Evolutionary conservation across 129 eudicot genomes (phyloP), one percentile per base, ranked within the genome.

Genomic region (Centaurea solstitialis): DNA sequence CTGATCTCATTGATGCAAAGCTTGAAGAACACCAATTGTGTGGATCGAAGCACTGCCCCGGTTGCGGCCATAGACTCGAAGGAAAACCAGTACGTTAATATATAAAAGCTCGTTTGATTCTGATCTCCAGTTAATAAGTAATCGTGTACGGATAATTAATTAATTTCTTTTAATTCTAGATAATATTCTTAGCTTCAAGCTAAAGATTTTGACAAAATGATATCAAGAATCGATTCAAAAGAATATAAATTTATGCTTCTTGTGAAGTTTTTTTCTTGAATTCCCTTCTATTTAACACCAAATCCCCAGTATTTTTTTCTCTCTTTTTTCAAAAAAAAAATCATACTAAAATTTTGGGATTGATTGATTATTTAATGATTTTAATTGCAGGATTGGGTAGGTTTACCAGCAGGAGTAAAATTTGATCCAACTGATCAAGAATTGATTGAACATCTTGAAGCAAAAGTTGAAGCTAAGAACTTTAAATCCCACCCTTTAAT

Each of bases 351-450:
- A 24, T 7, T 33, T 59, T 15, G 2, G 2, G 20, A 61, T 20
- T 61, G 20, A n/a, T 18, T 59, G 8, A 53, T 53, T n/a, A 57
- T 17, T 57, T 4, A 61, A 28, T 50, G 50, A 68, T 28, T n/a
- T 57, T 0, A 50, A 50, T 72, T 80, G 87, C 91, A 96, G 99
- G 95, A 96, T 72, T 96, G 98, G 98, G 93, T 93, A 74, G 99
- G 99, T 79, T 87, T 96, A 84, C 99, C 99, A 82, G 99, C 99
- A 20, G 99, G 99, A 82, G 99, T 96, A 40, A 96, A 96, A 74
- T 96, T 96, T 72, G 99, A 96, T 79, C 99, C 99, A 80, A 93
- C 99, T 9, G 99, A 96, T 76, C 99, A 96, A 79, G 99, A 96
- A 88, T 68, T 96, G 81, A 96, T 96, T 70, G 98, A 96, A 79